Conservation (phyloP, 106 monocot genomes). For the Dendrobium chrysotoxum region DNA sequence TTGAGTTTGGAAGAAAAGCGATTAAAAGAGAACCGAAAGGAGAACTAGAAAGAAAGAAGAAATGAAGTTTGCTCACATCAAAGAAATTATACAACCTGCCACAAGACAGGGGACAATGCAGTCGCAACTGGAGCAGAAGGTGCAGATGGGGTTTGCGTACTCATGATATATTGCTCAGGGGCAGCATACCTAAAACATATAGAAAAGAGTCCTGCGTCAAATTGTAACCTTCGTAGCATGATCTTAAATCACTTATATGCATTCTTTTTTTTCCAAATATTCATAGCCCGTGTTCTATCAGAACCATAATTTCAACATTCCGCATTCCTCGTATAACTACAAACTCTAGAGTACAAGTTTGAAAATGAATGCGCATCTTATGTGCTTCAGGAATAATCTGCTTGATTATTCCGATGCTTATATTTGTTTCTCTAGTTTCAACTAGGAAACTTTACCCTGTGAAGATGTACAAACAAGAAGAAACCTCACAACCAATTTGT, state of each 20-base stretch:
- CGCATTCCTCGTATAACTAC: too few species aligned
- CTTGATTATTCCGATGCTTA: background rate
- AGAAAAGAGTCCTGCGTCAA: background rate
- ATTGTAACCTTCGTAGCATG: background rate
- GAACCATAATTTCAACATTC: background rate
- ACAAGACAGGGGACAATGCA: slow-evolving; percentile 86
- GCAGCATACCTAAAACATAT: slow-evolving; percentile 67
- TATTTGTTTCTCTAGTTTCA: background rate
- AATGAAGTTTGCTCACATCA: background rate
- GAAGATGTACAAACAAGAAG: too few species aligned
- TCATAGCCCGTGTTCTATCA: background rate
- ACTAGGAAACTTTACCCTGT: background rate
- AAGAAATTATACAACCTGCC: slow-evolving; percentile 55
- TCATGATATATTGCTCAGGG: slow-evolving; percentile 98
- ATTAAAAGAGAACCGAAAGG: background rate
- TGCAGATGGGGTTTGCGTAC: slow-evolving; percentile 92
- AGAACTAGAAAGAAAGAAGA: background rate
- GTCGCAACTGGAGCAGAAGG: slow-evolving; percentile 85
- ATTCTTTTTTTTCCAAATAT: background rate
- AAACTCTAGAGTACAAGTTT: background rate
- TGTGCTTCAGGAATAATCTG: background rate
- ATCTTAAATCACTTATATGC: background rate
- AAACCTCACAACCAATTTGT: too few species aligned
- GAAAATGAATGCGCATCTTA: background rate
- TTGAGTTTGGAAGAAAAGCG: background rate